Conservation (phyloP, 1,284 basidiomycete genomes). For the Leccinum ponderosum region DNA sequence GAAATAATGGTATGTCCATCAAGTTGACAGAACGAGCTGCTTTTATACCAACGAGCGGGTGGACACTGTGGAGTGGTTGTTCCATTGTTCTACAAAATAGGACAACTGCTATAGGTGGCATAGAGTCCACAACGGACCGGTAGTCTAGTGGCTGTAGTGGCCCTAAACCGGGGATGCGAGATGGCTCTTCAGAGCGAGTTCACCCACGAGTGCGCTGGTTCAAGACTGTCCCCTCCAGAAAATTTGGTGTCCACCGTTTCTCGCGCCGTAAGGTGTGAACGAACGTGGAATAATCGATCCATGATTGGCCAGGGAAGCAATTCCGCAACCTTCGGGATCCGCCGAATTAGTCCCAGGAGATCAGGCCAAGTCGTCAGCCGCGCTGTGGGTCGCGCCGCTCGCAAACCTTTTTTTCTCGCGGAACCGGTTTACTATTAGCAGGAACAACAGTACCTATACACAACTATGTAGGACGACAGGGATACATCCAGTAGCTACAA, state of each 20-base stretch:
- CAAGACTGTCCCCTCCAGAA: slow-evolving; percentile 89
- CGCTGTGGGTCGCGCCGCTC: slow-evolving; percentile 69
- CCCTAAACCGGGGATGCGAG: slow-evolving; percentile 77
- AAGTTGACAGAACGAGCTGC: neutral
- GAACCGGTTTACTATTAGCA: slow-evolving; percentile 21
- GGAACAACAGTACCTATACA: slow-evolving; percentile 23
- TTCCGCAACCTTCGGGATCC: slow-evolving; percentile 80
- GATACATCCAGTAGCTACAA: neutral
- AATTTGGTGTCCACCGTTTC: slow-evolving; percentile 78
- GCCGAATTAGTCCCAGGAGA: slow-evolving; percentile 91
- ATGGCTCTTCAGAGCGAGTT: slow-evolving; percentile 62
- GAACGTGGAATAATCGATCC: slow-evolving; percentile 76
- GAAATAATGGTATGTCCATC: neutral
- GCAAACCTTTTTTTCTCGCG: slow-evolving; percentile 66
- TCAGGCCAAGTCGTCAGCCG: slow-evolving; percentile 79
- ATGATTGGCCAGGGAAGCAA: slow-evolving; percentile 86
- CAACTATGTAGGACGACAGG: slow-evolving; percentile 6
- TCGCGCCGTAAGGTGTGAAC: slow-evolving; percentile 60
- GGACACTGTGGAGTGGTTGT: neutral
- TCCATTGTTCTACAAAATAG: neutral
- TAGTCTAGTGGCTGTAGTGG: slow-evolving; percentile 78
- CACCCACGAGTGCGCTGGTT: slow-evolving; percentile 77
- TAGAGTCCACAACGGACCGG: slow-evolving; percentile 8
- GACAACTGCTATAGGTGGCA: neutral
- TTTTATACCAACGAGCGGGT: slow-evolving; percentile 16